Evolutionary conservation across 768 basidiomycete species (phyloP).

Genomic region (Suillus paluster): DNA sequence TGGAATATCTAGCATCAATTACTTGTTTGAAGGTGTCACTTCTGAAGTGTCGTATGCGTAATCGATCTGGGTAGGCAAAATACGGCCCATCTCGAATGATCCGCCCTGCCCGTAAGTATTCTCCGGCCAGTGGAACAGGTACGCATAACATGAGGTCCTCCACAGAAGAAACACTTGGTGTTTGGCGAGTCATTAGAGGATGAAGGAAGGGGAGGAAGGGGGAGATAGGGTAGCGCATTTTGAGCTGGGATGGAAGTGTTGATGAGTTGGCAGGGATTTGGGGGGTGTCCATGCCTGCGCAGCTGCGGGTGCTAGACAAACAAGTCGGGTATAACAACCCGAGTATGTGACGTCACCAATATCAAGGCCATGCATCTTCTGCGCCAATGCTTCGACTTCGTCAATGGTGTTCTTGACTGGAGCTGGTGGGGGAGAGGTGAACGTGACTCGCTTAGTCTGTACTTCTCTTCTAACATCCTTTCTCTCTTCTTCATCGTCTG

Average conservation of each 20-base stretch:
- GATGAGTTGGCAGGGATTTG: background rate
- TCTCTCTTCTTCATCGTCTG: background rate
- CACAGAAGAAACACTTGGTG: background rate
- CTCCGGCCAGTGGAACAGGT: background rate
- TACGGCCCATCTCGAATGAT: background rate
- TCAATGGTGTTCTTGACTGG: background rate
- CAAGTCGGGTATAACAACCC: background rate
- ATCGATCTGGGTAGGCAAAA: background rate
- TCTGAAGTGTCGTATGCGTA: background rate
- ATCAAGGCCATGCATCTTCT: conserved; percentile 1
- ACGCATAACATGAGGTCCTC: background rate
- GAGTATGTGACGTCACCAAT: conserved; percentile 2
- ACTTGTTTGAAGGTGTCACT: background rate
- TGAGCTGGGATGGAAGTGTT: background rate
- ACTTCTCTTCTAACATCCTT: background rate
- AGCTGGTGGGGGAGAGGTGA: background rate
- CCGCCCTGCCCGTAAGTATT: background rate
- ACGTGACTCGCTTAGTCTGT: background rate
- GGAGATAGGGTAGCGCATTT: background rate
- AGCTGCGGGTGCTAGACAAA: conserved; percentile 8
- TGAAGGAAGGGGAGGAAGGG: background rate
- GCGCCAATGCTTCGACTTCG: conserved; percentile 5
- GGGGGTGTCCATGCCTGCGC: conserved; percentile 6
- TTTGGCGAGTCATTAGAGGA: background rate
- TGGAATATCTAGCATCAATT: background rate